Evolutionary conservation across 495 filamentous ascomycete species (phyloP).

Genomic region (Aspergillus carlsbadensis): DNA sequence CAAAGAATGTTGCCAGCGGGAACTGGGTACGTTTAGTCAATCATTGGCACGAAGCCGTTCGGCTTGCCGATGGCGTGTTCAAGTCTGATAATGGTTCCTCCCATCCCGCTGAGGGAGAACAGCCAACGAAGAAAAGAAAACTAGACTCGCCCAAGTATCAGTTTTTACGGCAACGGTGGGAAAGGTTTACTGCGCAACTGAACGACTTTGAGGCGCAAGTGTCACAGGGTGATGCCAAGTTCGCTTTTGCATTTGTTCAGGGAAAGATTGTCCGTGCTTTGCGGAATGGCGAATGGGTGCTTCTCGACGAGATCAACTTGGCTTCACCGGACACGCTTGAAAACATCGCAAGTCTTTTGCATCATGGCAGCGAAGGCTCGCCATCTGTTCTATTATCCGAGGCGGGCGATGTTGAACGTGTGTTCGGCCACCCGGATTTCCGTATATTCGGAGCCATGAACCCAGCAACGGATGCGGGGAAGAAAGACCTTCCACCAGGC

Average conservation of each 20-base stretch:
- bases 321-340: slow-evolving; percentile 93
- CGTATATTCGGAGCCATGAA: slow-evolving; percentile 99
- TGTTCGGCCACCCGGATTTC: slow-evolving; percentile 89
- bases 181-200: slow-evolving; percentile 72
- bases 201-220: slow-evolving; percentile 79
- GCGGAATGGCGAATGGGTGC: slow-evolving; percentile 93
- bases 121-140: slow-evolving; percentile 79
- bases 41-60: slow-evolving; percentile 85
- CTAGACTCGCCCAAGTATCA: slow-evolving; percentile 67
- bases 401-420: slow-evolving; percentile 83
- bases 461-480: slow-evolving; percentile 94
- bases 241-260: slow-evolving; percentile 94
- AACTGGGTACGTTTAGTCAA: slow-evolving; percentile 82
- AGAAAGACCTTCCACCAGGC: slow-evolving; percentile 85
- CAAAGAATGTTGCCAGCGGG: slow-evolving; percentile 73
- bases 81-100: slow-evolving; percentile 31
- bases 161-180: slow-evolving; percentile 73
- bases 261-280: slow-evolving; percentile 90
- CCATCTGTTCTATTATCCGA: slow-evolving; percentile 89
- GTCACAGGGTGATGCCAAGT: slow-evolving; percentile 71
- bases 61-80: slow-evolving; percentile 75
- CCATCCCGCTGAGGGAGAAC: slow-evolving; percentile 48
- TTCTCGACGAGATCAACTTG: slow-evolving; percentile 97
- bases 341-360: slow-evolving; percentile 83
- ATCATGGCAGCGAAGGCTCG: slow-evolving; percentile 58